A percentile compares a stretch with the other conserved stretches of the same genome.
phyloP scores from a whole-genome alignment of 257 asterid genomes.

The Ligustrum vulgare region DNA sequence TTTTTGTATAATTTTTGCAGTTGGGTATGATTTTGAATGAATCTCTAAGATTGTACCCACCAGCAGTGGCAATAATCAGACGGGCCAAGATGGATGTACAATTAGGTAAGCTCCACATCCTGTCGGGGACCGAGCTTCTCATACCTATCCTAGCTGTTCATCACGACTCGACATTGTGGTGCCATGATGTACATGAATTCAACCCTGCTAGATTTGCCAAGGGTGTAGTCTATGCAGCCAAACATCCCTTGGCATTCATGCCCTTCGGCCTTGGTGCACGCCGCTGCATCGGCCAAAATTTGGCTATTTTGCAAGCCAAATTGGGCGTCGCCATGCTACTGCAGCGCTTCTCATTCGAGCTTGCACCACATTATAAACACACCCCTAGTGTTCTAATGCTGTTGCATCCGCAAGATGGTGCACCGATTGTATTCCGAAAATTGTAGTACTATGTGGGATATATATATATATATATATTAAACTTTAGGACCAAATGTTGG shows the following conservation, averaged over 20 bases:
- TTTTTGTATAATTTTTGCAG: conserved; percentile 36
- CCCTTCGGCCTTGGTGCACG: conserved; percentile 88
- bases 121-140: conserved; percentile 63
- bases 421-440: conserved; percentile 71
- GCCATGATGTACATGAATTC: conserved; percentile 72
- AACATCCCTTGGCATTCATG: conserved; percentile 75
- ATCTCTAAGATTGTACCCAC: conserved; percentile 82
- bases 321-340: conserved; percentile 68
- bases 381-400: conserved; percentile 72
- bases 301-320: conserved; percentile 79
- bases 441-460: conserved; percentile 35
- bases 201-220: conserved; percentile 75
- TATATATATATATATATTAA: too few species aligned
- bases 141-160: conserved; percentile 85
- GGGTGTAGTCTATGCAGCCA: conserved; percentile 69
- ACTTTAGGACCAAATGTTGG: neutral
- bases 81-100: conserved; percentile 56
- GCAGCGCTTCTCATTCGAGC: conserved; percentile 66
- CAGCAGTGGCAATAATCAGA: conserved; percentile 73
- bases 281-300: conserved; percentile 81
- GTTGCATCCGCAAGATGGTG: conserved; percentile 83
- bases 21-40: conserved; percentile 80
- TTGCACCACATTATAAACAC: conserved; percentile 67
- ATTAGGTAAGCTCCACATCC: conserved; percentile 59
- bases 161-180: conserved; percentile 75